Evolutionary conservation across 345 rosid species (phyloP).

Genomic region (Gossypium australe): DNA sequence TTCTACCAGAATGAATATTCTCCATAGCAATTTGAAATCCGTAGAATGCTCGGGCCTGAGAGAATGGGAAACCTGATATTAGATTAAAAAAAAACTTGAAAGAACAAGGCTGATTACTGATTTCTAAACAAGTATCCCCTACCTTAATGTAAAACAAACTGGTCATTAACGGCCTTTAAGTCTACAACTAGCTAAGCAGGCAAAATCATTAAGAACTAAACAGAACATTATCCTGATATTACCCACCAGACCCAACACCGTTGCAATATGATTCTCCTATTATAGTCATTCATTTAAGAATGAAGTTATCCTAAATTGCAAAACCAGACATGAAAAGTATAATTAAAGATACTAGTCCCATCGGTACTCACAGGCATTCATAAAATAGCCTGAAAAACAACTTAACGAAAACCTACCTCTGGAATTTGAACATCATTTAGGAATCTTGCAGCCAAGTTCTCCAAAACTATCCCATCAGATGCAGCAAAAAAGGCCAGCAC

Average conservation of each 20-base stretch:
- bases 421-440: constrained; percentile 81
- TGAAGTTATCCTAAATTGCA: neutral
- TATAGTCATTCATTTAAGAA: neutral
- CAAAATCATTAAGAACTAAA: neutral
- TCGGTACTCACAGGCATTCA: neutral
- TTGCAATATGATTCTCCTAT: neutral
- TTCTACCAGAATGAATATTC: constrained; percentile 87
- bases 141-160: neutral
- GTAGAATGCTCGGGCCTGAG: constrained; percentile 88
- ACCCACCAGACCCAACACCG: neutral
- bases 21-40: constrained; percentile 96
- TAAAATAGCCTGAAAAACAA: neutral
- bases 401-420: constrained; percentile 56
- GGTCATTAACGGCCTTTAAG: neutral
- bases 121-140: constrained; percentile 2
- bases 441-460: constrained; percentile 84
- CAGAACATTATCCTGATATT: neutral
- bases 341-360: neutral
- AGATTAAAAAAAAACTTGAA: constrained; percentile 11
- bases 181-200: neutral
- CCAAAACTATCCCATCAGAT: constrained; percentile 91
- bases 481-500: constrained; percentile 88
- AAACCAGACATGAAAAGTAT: neutral
- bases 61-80: constrained; percentile 18
- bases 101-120: neutral